Evolutionary conservation across 1,284 basidiomycete genomes (phyloP).

Genomic region (Leccinum pallidistipes): DNA sequence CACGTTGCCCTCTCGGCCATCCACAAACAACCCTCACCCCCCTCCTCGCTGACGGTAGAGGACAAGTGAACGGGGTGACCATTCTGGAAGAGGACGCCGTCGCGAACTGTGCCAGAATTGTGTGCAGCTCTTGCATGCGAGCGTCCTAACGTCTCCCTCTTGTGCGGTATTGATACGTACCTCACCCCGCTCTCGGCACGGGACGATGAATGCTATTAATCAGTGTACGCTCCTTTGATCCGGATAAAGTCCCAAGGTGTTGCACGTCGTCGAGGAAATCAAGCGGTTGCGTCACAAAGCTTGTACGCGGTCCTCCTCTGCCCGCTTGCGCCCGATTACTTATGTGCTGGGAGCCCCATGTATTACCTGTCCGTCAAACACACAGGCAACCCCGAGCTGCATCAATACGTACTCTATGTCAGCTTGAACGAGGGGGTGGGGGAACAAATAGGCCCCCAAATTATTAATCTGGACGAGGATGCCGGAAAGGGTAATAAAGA

Average conservation of each 20-base stretch:
- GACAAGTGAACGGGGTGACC: slow-evolving; percentile 72
- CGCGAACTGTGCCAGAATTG: slow-evolving; percentile 70
- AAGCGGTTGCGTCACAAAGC: no score
- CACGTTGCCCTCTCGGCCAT: no score
- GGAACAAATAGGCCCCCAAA: slow-evolving; percentile 55
- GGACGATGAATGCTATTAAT: slow-evolving; percentile 81
- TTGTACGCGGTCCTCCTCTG: no score
- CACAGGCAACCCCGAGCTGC: slow-evolving; percentile 62
- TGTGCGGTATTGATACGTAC: not conserved
- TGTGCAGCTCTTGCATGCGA: slow-evolving; percentile 59
- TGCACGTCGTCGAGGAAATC: no score
- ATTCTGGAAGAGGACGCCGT: slow-evolving; percentile 64
- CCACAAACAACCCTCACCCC: no score
- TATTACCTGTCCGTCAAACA: not conserved
- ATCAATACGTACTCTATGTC: slow-evolving; percentile 79
- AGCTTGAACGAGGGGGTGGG: slow-evolving; percentile 13
- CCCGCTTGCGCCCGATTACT: not conserved
- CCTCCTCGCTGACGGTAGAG: slow-evolving; percentile 55
- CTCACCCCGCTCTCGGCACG: slow-evolving; percentile 25
- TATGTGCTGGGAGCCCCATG: not conserved
- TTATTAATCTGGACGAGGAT: slow-evolving; percentile 66
- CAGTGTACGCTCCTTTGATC: slow-evolving; percentile 42
- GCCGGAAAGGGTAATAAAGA: slow-evolving; percentile 35
- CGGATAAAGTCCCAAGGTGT: no score
- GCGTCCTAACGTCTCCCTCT: not conserved